Evolutionary conservation across 2,329 filamentous ascomycete genomes (phyloP).

Genomic region (Thermothelomyces thermophilus): DNA sequence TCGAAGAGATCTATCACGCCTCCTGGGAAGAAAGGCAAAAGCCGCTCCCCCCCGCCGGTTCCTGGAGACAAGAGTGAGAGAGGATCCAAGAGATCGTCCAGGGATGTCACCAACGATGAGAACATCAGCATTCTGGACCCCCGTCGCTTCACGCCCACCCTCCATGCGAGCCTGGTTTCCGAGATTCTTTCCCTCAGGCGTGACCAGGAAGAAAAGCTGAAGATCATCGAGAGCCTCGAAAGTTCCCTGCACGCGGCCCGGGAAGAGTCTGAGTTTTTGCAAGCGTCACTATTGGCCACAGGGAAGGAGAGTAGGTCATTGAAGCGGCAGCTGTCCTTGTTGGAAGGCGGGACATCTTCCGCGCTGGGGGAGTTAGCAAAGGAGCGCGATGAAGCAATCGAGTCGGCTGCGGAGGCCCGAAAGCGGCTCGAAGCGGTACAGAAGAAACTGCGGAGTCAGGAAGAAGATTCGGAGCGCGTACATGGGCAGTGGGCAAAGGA

Average conservation of each 20-base stretch:
- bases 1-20: slow-evolving; percentile 65
- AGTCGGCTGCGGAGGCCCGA: slow-evolving; percentile 63
- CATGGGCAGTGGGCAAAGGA: slow-evolving; percentile 80
- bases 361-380: slow-evolving; percentile 75
- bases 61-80: slow-evolving; percentile 40
- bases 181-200: slow-evolving; percentile 83
- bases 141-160: slow-evolving; percentile 84
- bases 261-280: slow-evolving; percentile 67
- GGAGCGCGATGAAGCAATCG: slow-evolving; percentile 79
- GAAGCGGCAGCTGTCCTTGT: slow-evolving; percentile 76
- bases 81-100: slow-evolving; percentile 45
- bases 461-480: slow-evolving; percentile 73
- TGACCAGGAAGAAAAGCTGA: slow-evolving; percentile 85
- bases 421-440: slow-evolving; percentile 71
- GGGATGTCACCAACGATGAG: slow-evolving; percentile 59
- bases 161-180: slow-evolving; percentile 90
- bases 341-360: slow-evolving; percentile 83
- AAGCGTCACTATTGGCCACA: slow-evolving; percentile 53
- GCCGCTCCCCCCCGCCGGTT: slow-evolving; percentile 52
- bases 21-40: slow-evolving; percentile 45
- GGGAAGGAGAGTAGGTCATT: slow-evolving; percentile 72
- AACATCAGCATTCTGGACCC: slow-evolving; percentile 74
- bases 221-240: slow-evolving; percentile 81
- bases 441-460: slow-evolving; percentile 69
- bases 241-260: slow-evolving; percentile 61